Evolutionary conservation across 2,329 filamentous ascomycete genomes (phyloP), one percentile per base, ranked within the genome.

Genomic region (Microdochium nivale): DNA sequence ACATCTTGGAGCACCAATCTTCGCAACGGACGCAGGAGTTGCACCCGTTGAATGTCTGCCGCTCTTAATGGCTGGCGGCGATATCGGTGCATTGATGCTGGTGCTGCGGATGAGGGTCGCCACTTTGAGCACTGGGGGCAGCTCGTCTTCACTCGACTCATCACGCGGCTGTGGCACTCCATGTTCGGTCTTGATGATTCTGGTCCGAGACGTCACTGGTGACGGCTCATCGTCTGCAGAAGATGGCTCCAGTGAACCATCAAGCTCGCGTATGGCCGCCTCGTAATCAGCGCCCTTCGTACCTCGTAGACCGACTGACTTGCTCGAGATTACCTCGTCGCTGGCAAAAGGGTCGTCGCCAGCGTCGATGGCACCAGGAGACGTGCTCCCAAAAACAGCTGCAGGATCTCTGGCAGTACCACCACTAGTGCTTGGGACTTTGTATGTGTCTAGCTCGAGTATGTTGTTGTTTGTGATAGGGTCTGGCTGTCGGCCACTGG

Each of bases 401-500:
- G 37, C 44, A 11, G 55, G 55, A 16, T 25, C 24, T 10, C 53
- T 54, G n/a, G 49, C 48, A 13, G 50, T 32, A 5, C 43, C 49
- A 3, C 52, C 50, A 24, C 58, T 55, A n/a, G 51, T 56, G 3
- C 53, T 58, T 14, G 49, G 51, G 13, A 43, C 33, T 35, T 35
- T 49, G 0, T 65, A 57, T 1, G 66, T 62, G 3, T 67, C 59
- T 3, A 52, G 51, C 9, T 58, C 53, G 13, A 54, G 60, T 19
- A 56, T 54, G 37, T 67, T 66, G 37, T 65, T 60, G 33, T 70
- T 67, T 49, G 70, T 68, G 13, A 67, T 61, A 4, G 69, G 71
- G 52, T 78, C 74, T 3, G 72, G 71, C 52, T 81, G 79, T 14
- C 75, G 70, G 24, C 77, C 78, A 58, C 72, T 79, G 53, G 47